A percentile compares a stretch with the other conserved stretches of the same genome.
Evolutionary conservation across 805 yeast genomes (phyloP).

Genomic region (Cyberlindnera xishuangbannaensis): DNA sequence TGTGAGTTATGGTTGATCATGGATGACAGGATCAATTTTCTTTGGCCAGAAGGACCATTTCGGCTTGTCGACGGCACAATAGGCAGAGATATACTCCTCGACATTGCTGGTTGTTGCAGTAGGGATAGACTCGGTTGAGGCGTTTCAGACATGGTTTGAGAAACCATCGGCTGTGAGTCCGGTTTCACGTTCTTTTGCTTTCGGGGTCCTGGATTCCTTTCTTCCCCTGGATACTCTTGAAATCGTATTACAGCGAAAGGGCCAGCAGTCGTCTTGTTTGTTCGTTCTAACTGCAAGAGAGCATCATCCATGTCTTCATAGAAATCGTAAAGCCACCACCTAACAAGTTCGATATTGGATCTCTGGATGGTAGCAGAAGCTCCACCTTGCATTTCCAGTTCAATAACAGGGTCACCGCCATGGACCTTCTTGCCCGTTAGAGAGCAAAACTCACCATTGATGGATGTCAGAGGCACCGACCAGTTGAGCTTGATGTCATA

Average conservation of each 20-base stretch:
- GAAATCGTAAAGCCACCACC: slow-evolving; percentile 28
- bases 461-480: slow-evolving; percentile 46
- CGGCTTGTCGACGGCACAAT: too few species aligned
- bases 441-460: slow-evolving; percentile 32
- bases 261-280: slow-evolving; percentile 5
- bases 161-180: background rate
- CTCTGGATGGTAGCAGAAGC: slow-evolving; percentile 40
- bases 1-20: too few species aligned
- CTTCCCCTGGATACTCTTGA: background rate
- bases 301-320: slow-evolving; percentile 78
- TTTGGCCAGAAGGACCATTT: too few species aligned
- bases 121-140: too few species aligned
- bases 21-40: too few species aligned
- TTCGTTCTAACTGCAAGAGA: slow-evolving; percentile 36
- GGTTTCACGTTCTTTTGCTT: background rate
- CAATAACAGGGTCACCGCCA: slow-evolving; percentile 4
- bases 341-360: slow-evolving; percentile 52
- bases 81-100: background rate
- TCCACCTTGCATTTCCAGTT: slow-evolving; percentile 6
- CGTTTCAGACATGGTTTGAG: background rate
- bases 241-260: slow-evolving; percentile 16
- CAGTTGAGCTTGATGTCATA: slow-evolving; percentile 77
- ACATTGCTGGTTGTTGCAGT: slow-evolving; percentile 1
- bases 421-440: slow-evolving; percentile 10
- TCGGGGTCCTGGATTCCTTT: background rate